phyloP scores from a whole-genome alignment of 2,329 filamentous ascomycete genomes.

The Remersonia thermophila region DNA sequence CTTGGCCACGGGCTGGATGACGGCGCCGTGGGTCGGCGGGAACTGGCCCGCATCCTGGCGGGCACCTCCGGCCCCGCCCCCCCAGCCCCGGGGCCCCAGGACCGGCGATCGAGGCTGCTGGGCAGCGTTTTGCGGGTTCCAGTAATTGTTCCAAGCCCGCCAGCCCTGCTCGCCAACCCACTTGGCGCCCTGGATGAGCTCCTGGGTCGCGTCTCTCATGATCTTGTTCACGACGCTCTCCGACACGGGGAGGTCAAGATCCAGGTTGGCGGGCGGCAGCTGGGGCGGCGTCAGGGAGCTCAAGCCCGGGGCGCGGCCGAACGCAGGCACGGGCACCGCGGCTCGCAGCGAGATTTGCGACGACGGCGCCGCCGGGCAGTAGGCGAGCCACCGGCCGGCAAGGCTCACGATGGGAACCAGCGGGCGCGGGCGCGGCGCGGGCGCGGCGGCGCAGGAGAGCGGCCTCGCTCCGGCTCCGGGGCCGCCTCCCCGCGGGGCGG shows the following conservation, averaged over 20 bases:
- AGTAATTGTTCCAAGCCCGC: constrained; percentile 71
- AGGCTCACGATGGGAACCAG: constrained; percentile 57
- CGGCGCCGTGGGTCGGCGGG: constrained; percentile 60
- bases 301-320: constrained; percentile 43
- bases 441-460: constrained; percentile 23
- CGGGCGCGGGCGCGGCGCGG: constrained; percentile 31
- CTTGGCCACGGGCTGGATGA: constrained; percentile 42
- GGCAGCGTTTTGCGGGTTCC: constrained; percentile 37
- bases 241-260: constrained; percentile 58
- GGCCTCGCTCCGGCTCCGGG: constrained; percentile 33
- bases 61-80: too few relatives aligned
- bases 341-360: constrained; percentile 60
- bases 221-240: constrained; percentile 65
- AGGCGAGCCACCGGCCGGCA: constrained; percentile 63
- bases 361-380: constrained; percentile 60
- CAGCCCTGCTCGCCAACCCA: constrained; percentile 68
- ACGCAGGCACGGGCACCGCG: constrained; percentile 42
- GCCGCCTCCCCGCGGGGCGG: constrained; percentile 34
- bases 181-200: constrained; percentile 59
- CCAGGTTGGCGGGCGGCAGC: constrained; percentile 52
- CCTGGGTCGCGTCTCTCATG: constrained; percentile 67
- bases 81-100: constrained; percentile 35
- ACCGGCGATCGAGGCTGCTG: constrained; percentile 34
- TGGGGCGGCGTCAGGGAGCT: constrained; percentile 55
- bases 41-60: constrained; percentile 45